Evolutionary conservation across 1,139 yeast species (phyloP), one percentile per base, ranked within the genome.

Genomic region (Candida freyschussii): DNA sequence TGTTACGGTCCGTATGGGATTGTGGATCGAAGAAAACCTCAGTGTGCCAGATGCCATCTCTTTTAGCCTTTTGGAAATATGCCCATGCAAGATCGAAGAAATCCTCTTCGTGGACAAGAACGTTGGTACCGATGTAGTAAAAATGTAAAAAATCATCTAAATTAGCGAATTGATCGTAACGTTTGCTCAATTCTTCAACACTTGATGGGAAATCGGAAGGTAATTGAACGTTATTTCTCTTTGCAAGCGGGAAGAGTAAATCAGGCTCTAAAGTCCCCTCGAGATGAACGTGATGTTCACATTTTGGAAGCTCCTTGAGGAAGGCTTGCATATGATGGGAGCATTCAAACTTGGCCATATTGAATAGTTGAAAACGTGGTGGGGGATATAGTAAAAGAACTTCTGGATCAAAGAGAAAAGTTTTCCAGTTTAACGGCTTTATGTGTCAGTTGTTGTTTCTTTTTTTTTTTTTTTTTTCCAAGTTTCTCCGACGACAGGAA

Each of bases 1-100:
- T 63, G 7, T 78, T 81, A 48, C 93, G 66, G 41, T 76, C 78
- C 19, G 80, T 67, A 52, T 83, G 94, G 17, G 86, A 86, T 59
- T 83, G 94, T 16, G 94, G 93, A 52, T 83, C 94, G 48, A 80
- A 83, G 55, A 82, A 83, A 1, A 78, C 75, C 57, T 83, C 94
- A 2, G 80, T 67, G 52, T 78, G 86, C 29, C 55, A 57, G 38
- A 80, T 63, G 13, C 85, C 85, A 52, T 83, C 86, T 5, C 55
- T 45, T 33, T 69, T 56, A 7, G 85, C 85, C 45, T 69, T 74
- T 30, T 55, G 56, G 57, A 82, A 79, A 56, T 83, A 83, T 8
- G 70, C 77, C 73, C 74, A 76, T n/a, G 91, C 86, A 48, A 83
- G 63, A 47, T 80, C 84, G 45, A 70, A 78, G 54, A 75, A 83